Percentiles rank a stretch among this genome's conserved stretches.
Conservation (phyloP, 495 filamentous ascomycete species). For the Paragyromitra xinjiangensis region DNA sequence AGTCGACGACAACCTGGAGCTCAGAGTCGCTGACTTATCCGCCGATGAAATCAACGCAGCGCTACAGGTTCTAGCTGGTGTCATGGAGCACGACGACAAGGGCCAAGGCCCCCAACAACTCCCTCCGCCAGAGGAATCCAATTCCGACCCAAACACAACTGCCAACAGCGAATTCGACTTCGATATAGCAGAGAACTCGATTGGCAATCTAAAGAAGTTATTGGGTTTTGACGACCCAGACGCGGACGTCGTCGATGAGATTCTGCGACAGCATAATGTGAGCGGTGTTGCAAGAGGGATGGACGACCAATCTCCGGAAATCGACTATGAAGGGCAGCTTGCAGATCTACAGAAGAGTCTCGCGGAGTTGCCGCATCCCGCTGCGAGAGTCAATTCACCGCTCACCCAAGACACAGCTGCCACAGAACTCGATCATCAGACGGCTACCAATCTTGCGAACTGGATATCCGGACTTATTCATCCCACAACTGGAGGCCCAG, state of each 20-base stretch:
- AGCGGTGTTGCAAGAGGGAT: constrained; percentile 19
- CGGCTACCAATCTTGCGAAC: constrained; percentile 16
- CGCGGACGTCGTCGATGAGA: constrained; percentile 11
- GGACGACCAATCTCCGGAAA: constrained; percentile 34
- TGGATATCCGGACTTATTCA: constrained; percentile 27
- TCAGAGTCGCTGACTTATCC: constrained; percentile 42
- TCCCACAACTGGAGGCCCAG: background rate
- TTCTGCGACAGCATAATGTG: constrained; percentile 43
- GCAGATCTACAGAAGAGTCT: constrained; percentile 41
- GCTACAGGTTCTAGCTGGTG: constrained; percentile 32
- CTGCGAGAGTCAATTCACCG: constrained; percentile 35
- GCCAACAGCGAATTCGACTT: constrained; percentile 23
- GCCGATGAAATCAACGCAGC: constrained; percentile 47
- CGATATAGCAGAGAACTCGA: constrained; percentile 19
- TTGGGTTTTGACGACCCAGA: constrained; percentile 22
- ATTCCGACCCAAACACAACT: background rate
- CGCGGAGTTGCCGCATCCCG: constrained; percentile 30
- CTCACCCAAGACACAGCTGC: background rate
- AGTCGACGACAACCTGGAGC: constrained; percentile 28
- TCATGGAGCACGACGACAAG: constrained; percentile 36
- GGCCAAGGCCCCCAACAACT: constrained; percentile 32
- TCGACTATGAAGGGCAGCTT: constrained; percentile 46
- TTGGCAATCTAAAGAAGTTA: constrained; percentile 18
- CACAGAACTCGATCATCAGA: constrained; percentile 1
- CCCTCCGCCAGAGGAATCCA: background rate